A percentile compares a stretch with the other conserved stretches of the same genome.
phyloP scores from a whole-genome alignment of 495 filamentous ascomycete species.

The Astrothelium macrocarpum region DNA sequence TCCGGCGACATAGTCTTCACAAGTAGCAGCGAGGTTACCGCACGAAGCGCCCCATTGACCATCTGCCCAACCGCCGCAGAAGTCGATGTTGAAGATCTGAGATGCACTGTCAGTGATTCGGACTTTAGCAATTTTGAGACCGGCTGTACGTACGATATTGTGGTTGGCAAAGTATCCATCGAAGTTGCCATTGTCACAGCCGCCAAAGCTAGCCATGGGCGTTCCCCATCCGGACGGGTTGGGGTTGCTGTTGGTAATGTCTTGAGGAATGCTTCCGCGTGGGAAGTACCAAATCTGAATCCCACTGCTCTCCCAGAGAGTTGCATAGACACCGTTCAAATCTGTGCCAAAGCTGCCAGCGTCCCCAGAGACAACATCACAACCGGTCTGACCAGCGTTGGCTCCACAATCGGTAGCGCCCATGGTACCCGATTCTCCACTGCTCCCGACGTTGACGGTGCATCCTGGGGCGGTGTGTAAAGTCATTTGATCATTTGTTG shows the following conservation, averaged over 20 bases:
- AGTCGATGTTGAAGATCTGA: slow-evolving; percentile 63
- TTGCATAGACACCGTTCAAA: slow-evolving; percentile 80
- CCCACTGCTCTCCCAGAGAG: slow-evolving; percentile 58
- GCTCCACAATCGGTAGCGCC: slow-evolving; percentile 48
- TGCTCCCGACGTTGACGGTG: slow-evolving; percentile 36
- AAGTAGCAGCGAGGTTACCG: slow-evolving; percentile 10
- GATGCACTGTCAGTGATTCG: neutral
- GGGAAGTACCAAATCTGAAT: slow-evolving; percentile 77
- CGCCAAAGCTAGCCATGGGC: slow-evolving; percentile 56
- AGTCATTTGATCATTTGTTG: slow-evolving; percentile 55
- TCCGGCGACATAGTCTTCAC: slow-evolving; percentile 26
- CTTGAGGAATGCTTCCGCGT: slow-evolving; percentile 47
- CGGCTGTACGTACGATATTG: slow-evolving; percentile 37
- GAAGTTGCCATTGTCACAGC: slow-evolving; percentile 49
- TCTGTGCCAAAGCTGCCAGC: slow-evolving; percentile 48
- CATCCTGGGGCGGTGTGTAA: slow-evolving; percentile 68
- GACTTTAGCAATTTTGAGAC: neutral
- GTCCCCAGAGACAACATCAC: slow-evolving; percentile 21
- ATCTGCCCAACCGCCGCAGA: slow-evolving; percentile 89
- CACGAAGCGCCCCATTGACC: neutral
- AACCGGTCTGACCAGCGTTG: slow-evolving; percentile 43
- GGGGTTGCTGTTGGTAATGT: slow-evolving; percentile 48
- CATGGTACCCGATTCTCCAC: slow-evolving; percentile 40
- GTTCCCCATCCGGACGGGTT: slow-evolving; percentile 47
- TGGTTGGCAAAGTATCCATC: slow-evolving; percentile 55